Conservation (phyloP, 306 rosid genomes). For the Malus orientalis region DNA sequence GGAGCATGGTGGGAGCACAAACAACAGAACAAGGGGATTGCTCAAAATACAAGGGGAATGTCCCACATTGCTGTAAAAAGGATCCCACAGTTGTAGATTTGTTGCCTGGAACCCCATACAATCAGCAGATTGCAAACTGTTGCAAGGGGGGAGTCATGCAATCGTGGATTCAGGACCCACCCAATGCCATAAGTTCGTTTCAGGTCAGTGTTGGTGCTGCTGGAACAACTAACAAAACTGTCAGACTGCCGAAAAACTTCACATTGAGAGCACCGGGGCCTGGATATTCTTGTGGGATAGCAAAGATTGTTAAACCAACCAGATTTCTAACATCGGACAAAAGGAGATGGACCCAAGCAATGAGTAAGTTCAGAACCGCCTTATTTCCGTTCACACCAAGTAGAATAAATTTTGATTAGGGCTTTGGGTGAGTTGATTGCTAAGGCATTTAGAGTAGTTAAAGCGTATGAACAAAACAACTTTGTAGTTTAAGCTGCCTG, state of each 20-base stretch:
- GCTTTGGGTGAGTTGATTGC: background rate
- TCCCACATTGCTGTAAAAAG: constrained; percentile 88
- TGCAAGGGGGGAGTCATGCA: constrained; percentile 85
- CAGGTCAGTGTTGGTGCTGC: constrained; percentile 93
- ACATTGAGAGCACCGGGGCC: constrained; percentile 84
- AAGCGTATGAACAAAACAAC: background rate
- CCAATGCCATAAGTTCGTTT: constrained; percentile 69
- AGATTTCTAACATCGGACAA: constrained; percentile 55
- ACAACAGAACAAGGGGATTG: constrained; percentile 97
- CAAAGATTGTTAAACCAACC: constrained; percentile 60
- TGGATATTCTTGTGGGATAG: constrained; percentile 82
- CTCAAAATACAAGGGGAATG: constrained; percentile 63
- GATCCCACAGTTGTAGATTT: constrained; percentile 84
- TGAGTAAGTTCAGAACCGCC: constrained; percentile 50
- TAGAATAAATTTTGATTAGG: background rate
- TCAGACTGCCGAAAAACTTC: constrained; percentile 67
- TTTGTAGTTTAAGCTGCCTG: background rate
- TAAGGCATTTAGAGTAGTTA: background rate
- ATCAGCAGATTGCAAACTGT: constrained; percentile 90
- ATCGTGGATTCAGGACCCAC: constrained; percentile 79
- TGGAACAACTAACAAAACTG: constrained; percentile 86
- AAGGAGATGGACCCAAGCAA: constrained; percentile 80
- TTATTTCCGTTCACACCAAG: background rate
- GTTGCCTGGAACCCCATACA: constrained; percentile 89
- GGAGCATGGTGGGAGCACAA: constrained; percentile 89